Evolutionary conservation across 352 stramenopile species (phyloP), one percentile per base, ranked within the genome.

Genomic region (Globisporangium perplexum): DNA sequence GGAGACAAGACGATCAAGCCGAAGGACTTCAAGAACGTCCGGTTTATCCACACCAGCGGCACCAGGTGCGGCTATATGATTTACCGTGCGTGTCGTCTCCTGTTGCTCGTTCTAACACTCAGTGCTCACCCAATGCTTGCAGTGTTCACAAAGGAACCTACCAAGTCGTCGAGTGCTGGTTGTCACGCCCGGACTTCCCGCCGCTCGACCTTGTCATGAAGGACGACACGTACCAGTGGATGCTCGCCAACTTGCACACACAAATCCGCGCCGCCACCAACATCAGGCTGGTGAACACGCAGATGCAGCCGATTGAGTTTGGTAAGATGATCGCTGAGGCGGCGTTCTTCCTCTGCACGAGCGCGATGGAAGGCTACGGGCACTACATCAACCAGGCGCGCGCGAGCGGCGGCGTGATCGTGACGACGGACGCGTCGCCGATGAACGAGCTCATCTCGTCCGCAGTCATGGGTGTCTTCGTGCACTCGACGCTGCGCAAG

Each of bases 381-480:
- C 72, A 86, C 53, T 86, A 84, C 54, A 76, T 86, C 44, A 86
- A 86, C 49, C 75, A 86, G 52, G 75, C 73, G 22, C 61, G 75
- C 28, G 72, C 73, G 0, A 68, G 73, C 18, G 61, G 65, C 18
- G 69, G 66, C 0, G 14, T 84, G 23, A 71, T 86, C 38, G 49
- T 82, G 22, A 86, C 75, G 12, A 86, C 75, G 8, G 65, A 84
- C 47, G 54, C 74, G 1, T 42, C 64, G 20, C 75, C 75, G 4
- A 86, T 86, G 75, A 83, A 84, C 53, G 72, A 86, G 43, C 62
- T 86, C 39, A 69, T 86, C 7, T n/a, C n/a, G n/a, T n/a, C n/a
- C n/a, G n/a, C n/a, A n/a, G n/a, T n/a, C n/a, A n/a, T n/a, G n/a
- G n/a, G n/a, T n/a, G n/a, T n/a, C n/a, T n/a, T n/a, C n/a, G n/a